These are phyloP conservation scores for Mycena latifolia DNA, from an alignment of 768 basidiomycete species.

Conservation along the genomic window DNA sequence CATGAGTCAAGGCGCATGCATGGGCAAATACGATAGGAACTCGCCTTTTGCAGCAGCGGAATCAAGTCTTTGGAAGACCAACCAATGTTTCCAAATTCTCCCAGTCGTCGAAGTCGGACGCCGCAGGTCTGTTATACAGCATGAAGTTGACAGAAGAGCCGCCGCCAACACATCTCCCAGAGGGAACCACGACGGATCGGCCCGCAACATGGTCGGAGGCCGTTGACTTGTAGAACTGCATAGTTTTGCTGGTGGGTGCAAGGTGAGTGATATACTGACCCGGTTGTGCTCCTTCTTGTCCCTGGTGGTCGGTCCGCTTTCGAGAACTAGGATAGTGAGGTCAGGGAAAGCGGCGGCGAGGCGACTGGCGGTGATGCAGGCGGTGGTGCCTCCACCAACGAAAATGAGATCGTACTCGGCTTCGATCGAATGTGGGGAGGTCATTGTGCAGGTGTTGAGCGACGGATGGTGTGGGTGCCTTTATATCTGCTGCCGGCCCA, in stretches of 20 bases:
- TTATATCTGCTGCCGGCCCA: too few relatives aligned
- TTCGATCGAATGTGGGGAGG: neutral
- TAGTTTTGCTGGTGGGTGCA: conserved; percentile 44
- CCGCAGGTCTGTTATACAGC: conserved; percentile 39
- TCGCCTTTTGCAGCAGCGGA: conserved; percentile 40
- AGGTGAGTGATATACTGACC: conserved; percentile 49
- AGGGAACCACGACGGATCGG: conserved; percentile 44
- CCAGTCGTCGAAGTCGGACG: conserved; percentile 46
- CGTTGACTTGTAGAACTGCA: conserved; percentile 48
- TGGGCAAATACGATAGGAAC: too few relatives aligned
- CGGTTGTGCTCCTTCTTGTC: conserved; percentile 50
- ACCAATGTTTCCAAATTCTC: conserved; percentile 38
- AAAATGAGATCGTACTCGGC: conserved; percentile 6
- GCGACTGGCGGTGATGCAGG: conserved; percentile 54
- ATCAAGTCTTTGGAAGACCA: conserved; percentile 42
- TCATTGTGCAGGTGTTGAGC: too few relatives aligned
- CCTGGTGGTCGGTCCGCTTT: conserved; percentile 52
- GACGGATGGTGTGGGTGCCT: too few relatives aligned
- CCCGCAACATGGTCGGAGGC: conserved; percentile 43
- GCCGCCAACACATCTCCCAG: conserved; percentile 56
- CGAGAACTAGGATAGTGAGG: conserved; percentile 57
- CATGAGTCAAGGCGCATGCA: too few relatives aligned
- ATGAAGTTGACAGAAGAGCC: conserved; percentile 37
- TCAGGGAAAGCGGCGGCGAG: conserved; percentile 51
- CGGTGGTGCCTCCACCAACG: conserved; percentile 51